phyloP scores from a whole-genome alignment of 306 rosid species.

The Crotalaria pallida region DNA sequence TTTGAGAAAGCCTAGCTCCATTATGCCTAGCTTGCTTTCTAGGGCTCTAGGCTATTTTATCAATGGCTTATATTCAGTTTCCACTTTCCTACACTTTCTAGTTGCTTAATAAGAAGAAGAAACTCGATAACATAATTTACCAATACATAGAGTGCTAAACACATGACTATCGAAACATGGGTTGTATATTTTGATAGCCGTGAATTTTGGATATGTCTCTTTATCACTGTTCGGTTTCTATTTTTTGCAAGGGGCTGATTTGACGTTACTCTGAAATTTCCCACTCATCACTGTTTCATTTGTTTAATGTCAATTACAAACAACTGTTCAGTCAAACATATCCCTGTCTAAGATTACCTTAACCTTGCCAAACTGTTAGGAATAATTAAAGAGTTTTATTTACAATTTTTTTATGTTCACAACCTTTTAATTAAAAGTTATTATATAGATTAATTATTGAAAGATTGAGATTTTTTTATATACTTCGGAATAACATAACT shows the following conservation, averaged over 20 bases:
- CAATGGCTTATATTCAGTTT: slow-evolving; percentile 19
- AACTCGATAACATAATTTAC: slow-evolving; percentile 11
- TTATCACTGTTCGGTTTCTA: slow-evolving; percentile 7
- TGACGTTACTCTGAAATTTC: slow-evolving; percentile 31
- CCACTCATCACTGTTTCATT: slow-evolving; percentile 3
- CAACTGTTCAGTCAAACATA: slow-evolving; percentile 13
- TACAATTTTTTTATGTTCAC: too few species aligned
- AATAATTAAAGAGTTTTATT: too few species aligned
- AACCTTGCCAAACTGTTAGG: background rate
- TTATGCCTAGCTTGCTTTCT: background rate
- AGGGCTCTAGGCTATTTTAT: slow-evolving; percentile 15
- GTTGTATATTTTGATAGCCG: slow-evolving; percentile 8
- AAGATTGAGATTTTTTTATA: too few species aligned
- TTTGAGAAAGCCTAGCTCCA: slow-evolving; percentile 20
- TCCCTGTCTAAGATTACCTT: background rate
- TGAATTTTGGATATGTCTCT: slow-evolving; percentile 18
- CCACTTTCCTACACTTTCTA: slow-evolving; percentile 26
- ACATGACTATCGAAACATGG: background rate
- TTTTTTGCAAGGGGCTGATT: slow-evolving; percentile 26
- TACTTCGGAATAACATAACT: too few species aligned
- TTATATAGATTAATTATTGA: too few species aligned
- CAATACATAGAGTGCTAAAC: background rate
- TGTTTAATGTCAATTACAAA: background rate
- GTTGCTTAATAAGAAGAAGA: slow-evolving; percentile 33
- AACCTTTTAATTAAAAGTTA: too few species aligned